These are phyloP conservation scores for Hapsidospora chrysogenum DNA, from an alignment of 495 filamentous ascomycete genomes.

Conservation along the genomic window DNA sequence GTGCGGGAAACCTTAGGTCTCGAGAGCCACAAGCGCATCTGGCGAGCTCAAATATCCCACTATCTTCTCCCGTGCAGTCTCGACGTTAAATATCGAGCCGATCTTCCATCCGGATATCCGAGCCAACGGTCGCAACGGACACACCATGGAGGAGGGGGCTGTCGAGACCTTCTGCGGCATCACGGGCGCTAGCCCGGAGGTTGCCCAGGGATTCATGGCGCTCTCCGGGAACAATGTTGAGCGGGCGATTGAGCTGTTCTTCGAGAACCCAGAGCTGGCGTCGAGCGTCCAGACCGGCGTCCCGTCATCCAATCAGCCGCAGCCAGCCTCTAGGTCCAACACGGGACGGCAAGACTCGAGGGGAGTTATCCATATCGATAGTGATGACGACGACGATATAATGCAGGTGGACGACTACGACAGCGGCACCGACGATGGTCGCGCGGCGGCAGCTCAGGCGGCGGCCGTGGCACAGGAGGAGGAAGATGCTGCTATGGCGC, in stretches of 20 bases:
- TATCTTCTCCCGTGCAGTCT: too few relatives aligned
- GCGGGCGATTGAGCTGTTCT: constrained; percentile 81
- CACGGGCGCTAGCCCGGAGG: constrained; percentile 41
- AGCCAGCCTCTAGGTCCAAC: constrained; percentile 8
- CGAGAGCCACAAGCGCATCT: too few relatives aligned
- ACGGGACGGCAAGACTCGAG: constrained; percentile 31
- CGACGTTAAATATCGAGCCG: too few relatives aligned
- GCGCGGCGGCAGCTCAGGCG: constrained; percentile 15
- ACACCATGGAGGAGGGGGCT: constrained; percentile 52
- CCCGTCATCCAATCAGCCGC: constrained; percentile 6
- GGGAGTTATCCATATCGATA: constrained; percentile 56
- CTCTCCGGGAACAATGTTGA: constrained; percentile 66
- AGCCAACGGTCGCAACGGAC: too few relatives aligned
- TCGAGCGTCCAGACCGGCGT: constrained; percentile 12
- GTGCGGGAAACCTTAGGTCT: too few relatives aligned
- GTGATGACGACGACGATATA: constrained; percentile 41
- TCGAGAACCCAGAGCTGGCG: constrained; percentile 56
- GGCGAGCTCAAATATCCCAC: too few relatives aligned
- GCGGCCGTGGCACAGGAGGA: constrained; percentile 38
- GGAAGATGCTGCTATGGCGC: constrained; percentile 87
- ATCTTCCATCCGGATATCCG: too few relatives aligned
- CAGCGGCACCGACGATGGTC: constrained; percentile 36
- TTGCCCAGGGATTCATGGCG: constrained; percentile 63
- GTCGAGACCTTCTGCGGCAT: constrained; percentile 48
- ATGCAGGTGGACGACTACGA: constrained; percentile 26